phyloP scores from a whole-genome alignment of 139 green algal genomes.

The Edaphochlamys debaryana region DNA sequence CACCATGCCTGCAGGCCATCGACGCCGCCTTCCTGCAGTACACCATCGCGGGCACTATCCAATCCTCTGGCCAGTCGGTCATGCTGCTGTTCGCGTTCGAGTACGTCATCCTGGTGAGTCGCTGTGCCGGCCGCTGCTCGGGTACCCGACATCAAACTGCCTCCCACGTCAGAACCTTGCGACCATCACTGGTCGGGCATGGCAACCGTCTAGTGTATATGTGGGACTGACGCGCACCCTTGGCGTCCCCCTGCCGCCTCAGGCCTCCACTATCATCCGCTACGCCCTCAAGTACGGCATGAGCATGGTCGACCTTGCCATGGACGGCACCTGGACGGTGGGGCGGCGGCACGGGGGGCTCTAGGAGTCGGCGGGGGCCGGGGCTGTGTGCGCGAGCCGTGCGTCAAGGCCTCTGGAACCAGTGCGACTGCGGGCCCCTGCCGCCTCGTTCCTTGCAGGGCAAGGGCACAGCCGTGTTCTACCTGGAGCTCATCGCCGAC shows the following conservation, averaged over 20 bases:
- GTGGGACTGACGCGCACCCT: too few species aligned
- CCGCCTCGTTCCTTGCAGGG: not conserved
- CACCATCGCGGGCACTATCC: constrained; percentile 76
- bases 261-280: constrained; percentile 73
- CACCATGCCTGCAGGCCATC: constrained; percentile 69
- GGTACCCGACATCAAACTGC: too few species aligned
- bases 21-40: constrained; percentile 89
- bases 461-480: constrained; percentile 91
- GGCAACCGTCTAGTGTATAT: too few species aligned
- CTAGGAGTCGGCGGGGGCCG: too few species aligned
- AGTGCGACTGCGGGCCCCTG: too few species aligned
- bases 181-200: too few species aligned
- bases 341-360: not conserved
- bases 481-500: constrained; percentile 97
- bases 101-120: constrained; percentile 89
- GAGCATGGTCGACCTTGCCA: constrained; percentile 74
- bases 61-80: constrained; percentile 77
- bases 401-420: too few species aligned
- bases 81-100: constrained; percentile 98
- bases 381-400: too few species aligned
- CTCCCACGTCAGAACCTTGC: too few species aligned
- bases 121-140: too few species aligned
- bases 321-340: constrained; percentile 87
- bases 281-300: constrained; percentile 90
- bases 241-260: not conserved